These are phyloP conservation scores for Botryosphaeria dothidea DNA, from an alignment of 2,329 filamentous ascomycete genomes.

Conservation along the genomic window DNA sequence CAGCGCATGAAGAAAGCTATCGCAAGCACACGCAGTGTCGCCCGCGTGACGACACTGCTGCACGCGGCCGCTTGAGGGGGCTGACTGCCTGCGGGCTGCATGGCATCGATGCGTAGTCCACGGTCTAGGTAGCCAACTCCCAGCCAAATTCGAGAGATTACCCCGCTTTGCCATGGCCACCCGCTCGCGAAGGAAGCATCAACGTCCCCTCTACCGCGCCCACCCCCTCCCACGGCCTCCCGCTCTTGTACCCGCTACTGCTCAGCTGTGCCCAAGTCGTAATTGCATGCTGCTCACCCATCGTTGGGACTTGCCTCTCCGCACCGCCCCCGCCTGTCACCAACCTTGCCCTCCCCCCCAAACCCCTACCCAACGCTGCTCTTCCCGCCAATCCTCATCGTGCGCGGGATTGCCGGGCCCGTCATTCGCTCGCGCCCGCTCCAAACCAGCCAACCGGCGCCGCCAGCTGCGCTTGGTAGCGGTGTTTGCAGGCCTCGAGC, in stretches of 20 bases:
- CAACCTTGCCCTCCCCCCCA: constrained; percentile 5
- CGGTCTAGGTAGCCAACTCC: constrained; percentile 1
- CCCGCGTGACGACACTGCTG: constrained; percentile 9
- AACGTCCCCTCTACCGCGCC: constrained; percentile 4
- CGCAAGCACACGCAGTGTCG: neutral
- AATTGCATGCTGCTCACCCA: constrained; percentile 1
- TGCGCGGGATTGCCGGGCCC: neutral
- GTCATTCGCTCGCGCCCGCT: neutral
- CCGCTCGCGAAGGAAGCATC: neutral
- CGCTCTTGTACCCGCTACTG: neutral
- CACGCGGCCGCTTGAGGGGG: constrained; percentile 15
- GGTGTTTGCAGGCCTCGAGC: constrained; percentile 10
- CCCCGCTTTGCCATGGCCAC: constrained; percentile 15
- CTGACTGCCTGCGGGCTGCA: constrained; percentile 17
- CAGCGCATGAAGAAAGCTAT: constrained; percentile 5
- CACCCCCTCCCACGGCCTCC: neutral
- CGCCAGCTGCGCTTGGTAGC: neutral
- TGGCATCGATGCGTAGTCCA: constrained; percentile 10
- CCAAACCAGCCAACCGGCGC: neutral
- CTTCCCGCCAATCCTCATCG: constrained; percentile 5
- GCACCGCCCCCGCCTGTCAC: constrained; percentile 10
- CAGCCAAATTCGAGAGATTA: too few relatives aligned
- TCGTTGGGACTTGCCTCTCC: constrained; percentile 7
- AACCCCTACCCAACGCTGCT: neutral
- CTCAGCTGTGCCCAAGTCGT: neutral